Conservation (phyloP, 2,329 filamentous ascomycete species). For the Talaromyces islandicus region DNA sequence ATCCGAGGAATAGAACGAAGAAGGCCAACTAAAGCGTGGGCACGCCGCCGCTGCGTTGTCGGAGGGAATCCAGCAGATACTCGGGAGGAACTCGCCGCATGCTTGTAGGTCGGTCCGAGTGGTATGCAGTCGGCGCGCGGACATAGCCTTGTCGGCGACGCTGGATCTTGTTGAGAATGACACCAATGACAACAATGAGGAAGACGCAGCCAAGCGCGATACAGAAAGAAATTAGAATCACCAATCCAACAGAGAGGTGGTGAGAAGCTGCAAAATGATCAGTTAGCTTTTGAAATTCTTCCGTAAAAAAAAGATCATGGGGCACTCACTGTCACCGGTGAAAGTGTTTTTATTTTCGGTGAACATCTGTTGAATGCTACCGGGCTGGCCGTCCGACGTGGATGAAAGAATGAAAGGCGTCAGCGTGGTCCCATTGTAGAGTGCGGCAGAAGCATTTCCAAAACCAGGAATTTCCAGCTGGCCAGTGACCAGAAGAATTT, state of each 20-base stretch:
- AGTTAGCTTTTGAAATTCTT: slow-evolving; percentile 11
- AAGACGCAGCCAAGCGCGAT: slow-evolving; percentile 43
- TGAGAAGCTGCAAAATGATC: slow-evolving; percentile 22
- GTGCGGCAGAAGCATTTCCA: slow-evolving; percentile 74
- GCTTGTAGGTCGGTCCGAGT: slow-evolving; percentile 41
- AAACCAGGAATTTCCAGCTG: slow-evolving; percentile 68
- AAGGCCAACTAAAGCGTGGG: slow-evolving; percentile 24
- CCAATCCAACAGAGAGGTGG: slow-evolving; percentile 38
- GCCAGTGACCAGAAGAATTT: slow-evolving; percentile 79
- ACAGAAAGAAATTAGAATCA: slow-evolving; percentile 42
- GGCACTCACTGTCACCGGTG: slow-evolving; percentile 52
- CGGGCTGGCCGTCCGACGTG: slow-evolving; percentile 56
- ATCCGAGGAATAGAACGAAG: background rate
- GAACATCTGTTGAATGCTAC: slow-evolving; percentile 76
- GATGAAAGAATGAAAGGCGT: slow-evolving; percentile 76
- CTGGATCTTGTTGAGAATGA: slow-evolving; percentile 44
- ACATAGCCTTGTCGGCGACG: slow-evolving; percentile 43
- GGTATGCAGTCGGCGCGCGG: slow-evolving; percentile 37
- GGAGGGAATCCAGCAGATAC: slow-evolving; percentile 39
- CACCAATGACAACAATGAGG: slow-evolving; percentile 41
- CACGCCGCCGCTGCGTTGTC: slow-evolving; percentile 27
- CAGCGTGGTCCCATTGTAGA: slow-evolving; percentile 78
- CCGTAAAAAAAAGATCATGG: background rate
- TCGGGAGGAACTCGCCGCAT: slow-evolving; percentile 42
- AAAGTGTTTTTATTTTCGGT: slow-evolving; percentile 77